Evolutionary conservation across 768 basidiomycete species (phyloP).

Genomic region (Galerina marginata): DNA sequence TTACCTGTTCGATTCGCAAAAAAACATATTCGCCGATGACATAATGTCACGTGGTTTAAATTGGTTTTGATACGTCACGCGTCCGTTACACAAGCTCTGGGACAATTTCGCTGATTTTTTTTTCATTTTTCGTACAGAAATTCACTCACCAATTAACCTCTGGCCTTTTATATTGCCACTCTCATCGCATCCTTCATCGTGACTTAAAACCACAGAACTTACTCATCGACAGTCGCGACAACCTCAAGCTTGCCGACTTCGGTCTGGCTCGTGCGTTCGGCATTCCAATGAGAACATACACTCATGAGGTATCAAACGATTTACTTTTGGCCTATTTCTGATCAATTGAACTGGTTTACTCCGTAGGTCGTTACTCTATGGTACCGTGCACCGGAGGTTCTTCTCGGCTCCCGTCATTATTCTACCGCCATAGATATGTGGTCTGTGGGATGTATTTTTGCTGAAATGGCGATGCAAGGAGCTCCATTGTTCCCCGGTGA

Average conservation of each 20-base stretch:
- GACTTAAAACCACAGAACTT: constrained; percentile 97
- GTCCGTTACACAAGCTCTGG: constrained; percentile 15
- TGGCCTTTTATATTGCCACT: constrained; percentile 93
- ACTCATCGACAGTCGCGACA: constrained; percentile 86
- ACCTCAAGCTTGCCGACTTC: constrained; percentile 96
- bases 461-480: constrained; percentile 96
- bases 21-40: constrained; percentile 19
- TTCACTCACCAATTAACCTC: constrained; percentile 93
- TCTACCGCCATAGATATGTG: constrained; percentile 99
- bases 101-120: constrained; percentile 8
- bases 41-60: constrained; percentile 33
- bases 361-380: constrained; percentile 95
- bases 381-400: constrained; percentile 98
- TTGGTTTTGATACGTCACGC: constrained; percentile 30
- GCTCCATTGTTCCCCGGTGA: constrained; percentile 95
- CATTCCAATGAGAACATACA: constrained; percentile 68
- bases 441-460: constrained; percentile 99
- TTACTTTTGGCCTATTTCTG: too few relatives aligned
- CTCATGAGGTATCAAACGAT: too few relatives aligned
- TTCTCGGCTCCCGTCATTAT: constrained; percentile 95
- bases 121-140: constrained; percentile 60
- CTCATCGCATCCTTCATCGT: constrained; percentile 94
- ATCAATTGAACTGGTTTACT: not conserved
- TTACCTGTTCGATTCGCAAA: constrained; percentile 14
- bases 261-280: constrained; percentile 97